Percentiles rank a stretch among this genome's conserved stretches.
Conservation (phyloP, 306 rosid species). For the Echinosophora koreensis region DNA sequence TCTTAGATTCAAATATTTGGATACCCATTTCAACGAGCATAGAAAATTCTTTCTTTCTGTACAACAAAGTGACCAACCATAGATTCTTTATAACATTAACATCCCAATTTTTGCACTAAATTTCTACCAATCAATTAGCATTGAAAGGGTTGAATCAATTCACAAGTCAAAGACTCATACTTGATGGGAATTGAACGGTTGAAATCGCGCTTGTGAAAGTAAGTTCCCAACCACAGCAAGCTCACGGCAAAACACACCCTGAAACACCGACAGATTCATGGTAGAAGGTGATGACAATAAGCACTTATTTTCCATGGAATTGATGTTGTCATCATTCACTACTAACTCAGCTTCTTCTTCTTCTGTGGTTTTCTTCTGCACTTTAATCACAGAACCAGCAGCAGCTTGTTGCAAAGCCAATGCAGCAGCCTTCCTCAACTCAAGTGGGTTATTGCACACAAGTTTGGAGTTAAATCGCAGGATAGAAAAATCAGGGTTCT, state of each 20-base stretch:
- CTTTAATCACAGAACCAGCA: neutral
- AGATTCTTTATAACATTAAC: slow-evolving; percentile 46
- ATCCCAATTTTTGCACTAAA: slow-evolving; percentile 26
- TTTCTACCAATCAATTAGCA: neutral
- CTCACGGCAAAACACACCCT: slow-evolving; percentile 93
- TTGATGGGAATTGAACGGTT: slow-evolving; percentile 80
- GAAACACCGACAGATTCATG: slow-evolving; percentile 54
- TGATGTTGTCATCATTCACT: neutral
- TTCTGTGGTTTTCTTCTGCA: slow-evolving; percentile 12
- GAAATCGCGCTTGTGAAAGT: slow-evolving; percentile 76
- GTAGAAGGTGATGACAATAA: slow-evolving; percentile 43
- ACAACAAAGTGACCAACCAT: slow-evolving; percentile 51
- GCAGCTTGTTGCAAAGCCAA: slow-evolving; percentile 35
- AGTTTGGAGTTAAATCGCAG: no score
- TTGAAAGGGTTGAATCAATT: slow-evolving; percentile 23
- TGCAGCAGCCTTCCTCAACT: slow-evolving; percentile 44
- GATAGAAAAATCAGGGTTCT: no score
- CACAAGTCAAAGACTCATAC: slow-evolving; percentile 87
- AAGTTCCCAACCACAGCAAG: slow-evolving; percentile 79
- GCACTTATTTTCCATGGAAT: slow-evolving; percentile 38
- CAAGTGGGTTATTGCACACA: no score
- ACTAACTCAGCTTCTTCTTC: slow-evolving; percentile 39
- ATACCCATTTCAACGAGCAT: no score
- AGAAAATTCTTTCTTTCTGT: slow-evolving; percentile 52
- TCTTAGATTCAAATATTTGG: no score